These are phyloP conservation scores for Zarea fungicola DNA, from an alignment of 2,329 filamentous ascomycete species.

Conservation along the genomic window DNA sequence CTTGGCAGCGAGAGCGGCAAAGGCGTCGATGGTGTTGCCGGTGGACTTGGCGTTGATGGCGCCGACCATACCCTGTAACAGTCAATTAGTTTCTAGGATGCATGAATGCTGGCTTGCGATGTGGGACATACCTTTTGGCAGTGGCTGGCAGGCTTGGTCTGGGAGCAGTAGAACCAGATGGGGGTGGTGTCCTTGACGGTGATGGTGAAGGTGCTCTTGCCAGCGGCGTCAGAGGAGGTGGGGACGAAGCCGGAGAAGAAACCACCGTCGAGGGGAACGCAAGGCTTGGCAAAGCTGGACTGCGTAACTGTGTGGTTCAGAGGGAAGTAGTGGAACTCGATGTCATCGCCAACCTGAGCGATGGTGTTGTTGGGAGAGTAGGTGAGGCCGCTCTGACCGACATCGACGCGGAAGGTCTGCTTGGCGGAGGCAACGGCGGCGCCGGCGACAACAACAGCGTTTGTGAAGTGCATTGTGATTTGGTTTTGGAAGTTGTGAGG, in stretches of 20 bases:
- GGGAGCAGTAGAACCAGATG: constrained; percentile 42
- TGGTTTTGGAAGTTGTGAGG: neutral
- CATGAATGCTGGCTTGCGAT: neutral
- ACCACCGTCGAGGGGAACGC: constrained; percentile 33
- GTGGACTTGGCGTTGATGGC: constrained; percentile 6
- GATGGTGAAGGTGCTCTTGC: constrained; percentile 39
- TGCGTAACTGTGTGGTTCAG: constrained; percentile 45
- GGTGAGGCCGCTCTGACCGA: constrained; percentile 37
- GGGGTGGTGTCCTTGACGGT: constrained; percentile 36
- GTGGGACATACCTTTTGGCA: constrained; percentile 41
- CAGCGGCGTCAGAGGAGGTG: constrained; percentile 29
- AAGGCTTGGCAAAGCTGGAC: constrained; percentile 38
- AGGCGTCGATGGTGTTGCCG: constrained; percentile 6
- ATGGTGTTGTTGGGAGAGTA: constrained; percentile 48
- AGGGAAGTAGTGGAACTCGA: constrained; percentile 52
- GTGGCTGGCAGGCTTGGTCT: constrained; percentile 40
- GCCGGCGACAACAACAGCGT: neutral
- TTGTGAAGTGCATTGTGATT: constrained; percentile 1
- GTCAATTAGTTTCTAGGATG: too few relatives aligned
- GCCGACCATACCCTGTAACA: constrained; percentile 12
- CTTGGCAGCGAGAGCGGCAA: neutral
- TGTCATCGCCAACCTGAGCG: constrained; percentile 42
- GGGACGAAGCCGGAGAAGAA: constrained; percentile 45
- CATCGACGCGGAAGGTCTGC: constrained; percentile 43
- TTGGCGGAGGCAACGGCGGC: neutral